A percentile compares a stretch with the other conserved stretches of the same genome.
These are phyloP conservation scores for Linum usitatissimum DNA, from an alignment of 345 rosid genomes.

Conservation along the genomic window DNA sequence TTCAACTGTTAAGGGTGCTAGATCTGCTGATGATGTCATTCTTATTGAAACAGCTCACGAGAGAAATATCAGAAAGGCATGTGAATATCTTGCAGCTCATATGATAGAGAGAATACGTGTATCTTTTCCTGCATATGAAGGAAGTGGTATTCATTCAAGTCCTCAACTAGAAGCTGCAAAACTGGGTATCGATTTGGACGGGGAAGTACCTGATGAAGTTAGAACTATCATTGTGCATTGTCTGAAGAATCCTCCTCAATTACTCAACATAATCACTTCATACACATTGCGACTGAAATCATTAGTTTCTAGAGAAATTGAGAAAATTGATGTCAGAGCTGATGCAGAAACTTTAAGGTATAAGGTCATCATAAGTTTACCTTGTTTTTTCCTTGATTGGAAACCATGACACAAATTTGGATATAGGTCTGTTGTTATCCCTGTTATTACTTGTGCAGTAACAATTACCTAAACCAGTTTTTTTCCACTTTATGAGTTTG, in stretches of 20 bases:
- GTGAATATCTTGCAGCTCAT: constrained; percentile 66
- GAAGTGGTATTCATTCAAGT: constrained; percentile 63
- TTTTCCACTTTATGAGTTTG: neutral
- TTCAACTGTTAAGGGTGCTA: constrained; percentile 75
- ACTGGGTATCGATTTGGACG: constrained; percentile 73
- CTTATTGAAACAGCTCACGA: constrained; percentile 73
- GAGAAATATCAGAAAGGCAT: constrained; percentile 70
- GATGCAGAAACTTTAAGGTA: constrained; percentile 84
- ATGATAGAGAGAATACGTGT: constrained; percentile 54
- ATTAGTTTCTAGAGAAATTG: constrained; percentile 67
- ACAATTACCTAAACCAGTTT: too few species aligned
- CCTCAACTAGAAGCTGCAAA: constrained; percentile 68
- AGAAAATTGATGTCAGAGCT: constrained; percentile 76
- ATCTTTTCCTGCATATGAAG: constrained; percentile 91
- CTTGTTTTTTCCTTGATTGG: too few species aligned
- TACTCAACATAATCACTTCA: constrained; percentile 69
- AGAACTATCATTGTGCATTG: constrained; percentile 47
- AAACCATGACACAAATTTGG: neutral
- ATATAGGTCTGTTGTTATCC: neutral
- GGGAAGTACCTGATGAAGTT: constrained; percentile 69
- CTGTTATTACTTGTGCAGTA: too few species aligned
- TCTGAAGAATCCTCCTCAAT: constrained; percentile 63
- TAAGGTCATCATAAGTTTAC: too few species aligned
- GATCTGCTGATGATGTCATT: constrained; percentile 69
- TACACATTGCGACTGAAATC: constrained; percentile 56